Conservation (phyloP, 2,329 filamentous ascomycete genomes). For the Sordariomycetes sp. region DNA sequence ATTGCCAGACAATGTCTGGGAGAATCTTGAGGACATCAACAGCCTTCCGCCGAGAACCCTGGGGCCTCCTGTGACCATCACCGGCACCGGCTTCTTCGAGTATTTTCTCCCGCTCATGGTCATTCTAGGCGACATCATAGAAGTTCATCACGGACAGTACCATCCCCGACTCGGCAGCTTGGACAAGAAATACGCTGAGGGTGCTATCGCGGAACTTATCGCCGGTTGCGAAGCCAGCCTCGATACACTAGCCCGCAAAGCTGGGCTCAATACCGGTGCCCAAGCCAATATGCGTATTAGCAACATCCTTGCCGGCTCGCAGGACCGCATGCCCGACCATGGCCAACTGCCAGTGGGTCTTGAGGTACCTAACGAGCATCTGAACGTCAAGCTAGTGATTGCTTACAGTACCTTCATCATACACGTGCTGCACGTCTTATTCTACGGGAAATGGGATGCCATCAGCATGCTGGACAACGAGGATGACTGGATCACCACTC, state of each 20-base stretch:
- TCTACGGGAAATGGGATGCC: constrained; percentile 40
- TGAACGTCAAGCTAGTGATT: constrained; percentile 28
- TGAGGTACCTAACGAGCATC: constrained; percentile 11
- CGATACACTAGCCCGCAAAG: constrained; percentile 15
- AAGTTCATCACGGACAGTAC: constrained; percentile 31
- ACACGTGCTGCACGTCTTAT: constrained; percentile 36
- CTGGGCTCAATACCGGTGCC: not conserved
- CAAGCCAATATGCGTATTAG: constrained; percentile 8
- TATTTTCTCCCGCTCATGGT: constrained; percentile 40
- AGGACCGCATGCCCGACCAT: not conserved
- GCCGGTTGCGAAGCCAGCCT: constrained; percentile 28
- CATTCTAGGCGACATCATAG: constrained; percentile 38
- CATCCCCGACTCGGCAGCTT: constrained; percentile 30
- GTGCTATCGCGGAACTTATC: constrained; percentile 24
- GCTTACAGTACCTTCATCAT: constrained; percentile 38
- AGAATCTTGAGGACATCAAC: constrained; percentile 22
- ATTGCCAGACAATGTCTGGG: constrained; percentile 29
- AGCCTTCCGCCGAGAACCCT: constrained; percentile 21
- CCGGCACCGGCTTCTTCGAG: constrained; percentile 36
- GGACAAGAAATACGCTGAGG: constrained; percentile 22
- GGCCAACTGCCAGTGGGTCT: not conserved
- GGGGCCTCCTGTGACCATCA: constrained; percentile 27
- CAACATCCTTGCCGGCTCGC: constrained; percentile 10
- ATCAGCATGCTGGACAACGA: constrained; percentile 38
- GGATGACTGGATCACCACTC: constrained; percentile 37